A percentile compares a stretch with the other conserved stretches of the same genome.
These are phyloP conservation scores for Cynara cardunculus DNA, from an alignment of 129 eudicot species.

Conservation along the genomic window DNA sequence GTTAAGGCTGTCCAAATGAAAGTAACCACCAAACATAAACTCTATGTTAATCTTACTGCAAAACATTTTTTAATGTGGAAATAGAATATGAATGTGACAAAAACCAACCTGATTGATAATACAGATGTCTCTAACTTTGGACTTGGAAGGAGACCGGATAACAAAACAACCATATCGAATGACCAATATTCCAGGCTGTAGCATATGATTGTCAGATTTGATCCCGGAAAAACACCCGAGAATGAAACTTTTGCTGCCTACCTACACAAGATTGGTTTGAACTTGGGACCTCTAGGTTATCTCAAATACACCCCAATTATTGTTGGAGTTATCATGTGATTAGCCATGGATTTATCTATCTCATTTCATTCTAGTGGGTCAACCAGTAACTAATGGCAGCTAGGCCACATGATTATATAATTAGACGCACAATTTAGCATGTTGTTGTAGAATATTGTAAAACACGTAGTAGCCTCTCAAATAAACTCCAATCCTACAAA, in stretches of 20 bases:
- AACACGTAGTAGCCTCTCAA: not conserved
- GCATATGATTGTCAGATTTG: not conserved
- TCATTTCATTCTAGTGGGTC: not conserved
- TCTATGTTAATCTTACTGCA: not conserved
- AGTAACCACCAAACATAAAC: not conserved
- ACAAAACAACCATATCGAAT: conserved; percentile 72
- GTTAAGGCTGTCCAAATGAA: conserved; percentile 51
- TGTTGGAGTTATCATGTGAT: not conserved
- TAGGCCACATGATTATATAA: not conserved
- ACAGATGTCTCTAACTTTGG: conserved; percentile 85
- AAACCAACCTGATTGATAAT: conserved; percentile 53
- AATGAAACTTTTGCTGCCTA: not conserved
- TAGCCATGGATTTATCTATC: not conserved
- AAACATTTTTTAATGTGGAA: not conserved
- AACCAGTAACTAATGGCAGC: not conserved
- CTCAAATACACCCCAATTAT: no score
- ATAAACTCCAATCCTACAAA: not conserved
- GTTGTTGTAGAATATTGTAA: not conserved
- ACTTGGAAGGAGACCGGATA: conserved; percentile 76
- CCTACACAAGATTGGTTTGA: not conserved
- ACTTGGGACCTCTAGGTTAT: not conserved
- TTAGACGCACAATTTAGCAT: not conserved
- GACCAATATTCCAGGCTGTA: conserved; percentile 84
- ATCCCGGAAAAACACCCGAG: not conserved
- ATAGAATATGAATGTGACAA: not conserved